Evolutionary conservation across 805 yeast genomes (phyloP).

Genomic region (Metschnikowia cubensis): DNA sequence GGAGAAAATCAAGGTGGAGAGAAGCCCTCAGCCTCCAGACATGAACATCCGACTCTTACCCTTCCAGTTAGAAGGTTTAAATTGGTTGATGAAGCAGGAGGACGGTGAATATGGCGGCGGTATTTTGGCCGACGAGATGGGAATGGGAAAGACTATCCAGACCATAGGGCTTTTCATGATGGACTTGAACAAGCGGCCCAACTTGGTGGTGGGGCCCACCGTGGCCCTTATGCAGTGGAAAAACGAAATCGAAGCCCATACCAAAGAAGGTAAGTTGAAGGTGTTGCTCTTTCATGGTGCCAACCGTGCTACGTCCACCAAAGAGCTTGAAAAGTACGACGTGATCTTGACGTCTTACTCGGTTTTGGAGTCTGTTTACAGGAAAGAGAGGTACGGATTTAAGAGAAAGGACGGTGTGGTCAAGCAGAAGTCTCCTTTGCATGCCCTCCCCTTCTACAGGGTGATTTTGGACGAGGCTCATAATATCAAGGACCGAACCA

Average conservation of each 20-base stretch:
- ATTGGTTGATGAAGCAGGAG: constrained; percentile 86
- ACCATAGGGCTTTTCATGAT: constrained; percentile 82
- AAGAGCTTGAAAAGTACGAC: constrained; percentile 61
- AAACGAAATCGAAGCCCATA: constrained; percentile 82
- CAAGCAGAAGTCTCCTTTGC: constrained; percentile 74
- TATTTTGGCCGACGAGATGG: constrained; percentile 97
- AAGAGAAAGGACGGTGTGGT: constrained; percentile 65
- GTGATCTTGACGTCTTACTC: constrained; percentile 91
- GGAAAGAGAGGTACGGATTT: constrained; percentile 83
- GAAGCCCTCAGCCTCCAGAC: constrained; percentile 73
- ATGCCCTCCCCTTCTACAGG: constrained; percentile 70
- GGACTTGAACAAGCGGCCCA: constrained; percentile 66
- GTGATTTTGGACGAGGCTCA: constrained; percentile 96
- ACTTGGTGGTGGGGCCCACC: constrained; percentile 92
- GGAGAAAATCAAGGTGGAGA: constrained; percentile 45
- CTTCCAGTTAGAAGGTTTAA: constrained; percentile 88
- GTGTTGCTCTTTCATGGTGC: constrained; percentile 85
- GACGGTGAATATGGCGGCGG: constrained; percentile 80
- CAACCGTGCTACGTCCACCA: constrained; percentile 55
- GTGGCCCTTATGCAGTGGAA: constrained; percentile 99
- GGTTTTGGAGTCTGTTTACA: constrained; percentile 78
- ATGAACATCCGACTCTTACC: constrained; percentile 75
- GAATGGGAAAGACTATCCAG: constrained; percentile 98
- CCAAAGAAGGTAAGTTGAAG: constrained; percentile 58
- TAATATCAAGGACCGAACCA: constrained; percentile 90